Percentiles rank a stretch among this genome's conserved stretches.
Conservation (phyloP, 2,329 filamentous ascomycete genomes). For the Curvularia sp. region DNA sequence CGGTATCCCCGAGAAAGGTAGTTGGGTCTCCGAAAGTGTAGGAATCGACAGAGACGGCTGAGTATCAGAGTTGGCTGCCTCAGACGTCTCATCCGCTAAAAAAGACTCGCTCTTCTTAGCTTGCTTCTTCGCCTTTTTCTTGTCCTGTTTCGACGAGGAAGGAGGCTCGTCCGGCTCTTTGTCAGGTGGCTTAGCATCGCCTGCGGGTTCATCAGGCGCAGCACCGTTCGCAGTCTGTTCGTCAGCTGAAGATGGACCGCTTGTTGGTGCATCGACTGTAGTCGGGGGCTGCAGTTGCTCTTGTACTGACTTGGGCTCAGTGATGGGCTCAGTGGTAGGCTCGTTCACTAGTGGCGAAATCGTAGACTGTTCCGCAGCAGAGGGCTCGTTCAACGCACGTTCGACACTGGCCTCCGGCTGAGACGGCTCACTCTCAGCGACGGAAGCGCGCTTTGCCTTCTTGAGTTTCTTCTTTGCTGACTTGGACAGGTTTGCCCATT, state of each 20-base stretch:
- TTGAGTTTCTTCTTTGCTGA: constrained; percentile 41
- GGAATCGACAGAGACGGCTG: constrained; percentile 40
- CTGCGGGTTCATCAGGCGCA: constrained; percentile 7
- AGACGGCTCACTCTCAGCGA: constrained; percentile 21
- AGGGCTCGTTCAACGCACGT: constrained; percentile 8
- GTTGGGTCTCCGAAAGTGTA: constrained; percentile 40
- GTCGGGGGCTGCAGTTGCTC: background rate
- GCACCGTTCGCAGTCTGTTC: background rate
- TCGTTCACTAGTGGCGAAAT: constrained; percentile 3
- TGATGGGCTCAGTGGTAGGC: background rate
- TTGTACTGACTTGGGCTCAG: constrained; percentile 11
- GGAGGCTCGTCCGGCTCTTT: constrained; percentile 19
- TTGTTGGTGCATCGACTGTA: constrained; percentile 4
- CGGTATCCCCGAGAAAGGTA: constrained; percentile 42
- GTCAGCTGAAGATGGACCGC: constrained; percentile 6
- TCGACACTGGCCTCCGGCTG: constrained; percentile 22
- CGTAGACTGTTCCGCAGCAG: constrained; percentile 7
- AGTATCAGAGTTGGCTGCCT: constrained; percentile 44
- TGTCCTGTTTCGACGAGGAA: constrained; percentile 30
- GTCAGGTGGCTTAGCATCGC: constrained; percentile 13
- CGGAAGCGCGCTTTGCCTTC: constrained; percentile 36
- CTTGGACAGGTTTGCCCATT: constrained; percentile 33
- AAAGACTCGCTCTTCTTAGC: constrained; percentile 37
- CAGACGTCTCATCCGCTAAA: constrained; percentile 46
- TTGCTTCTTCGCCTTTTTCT: constrained; percentile 38